Base-by-base conservation (phyloP, 768 basidiomycete genomes). In the Macrolepiota dolichaula region DNA sequence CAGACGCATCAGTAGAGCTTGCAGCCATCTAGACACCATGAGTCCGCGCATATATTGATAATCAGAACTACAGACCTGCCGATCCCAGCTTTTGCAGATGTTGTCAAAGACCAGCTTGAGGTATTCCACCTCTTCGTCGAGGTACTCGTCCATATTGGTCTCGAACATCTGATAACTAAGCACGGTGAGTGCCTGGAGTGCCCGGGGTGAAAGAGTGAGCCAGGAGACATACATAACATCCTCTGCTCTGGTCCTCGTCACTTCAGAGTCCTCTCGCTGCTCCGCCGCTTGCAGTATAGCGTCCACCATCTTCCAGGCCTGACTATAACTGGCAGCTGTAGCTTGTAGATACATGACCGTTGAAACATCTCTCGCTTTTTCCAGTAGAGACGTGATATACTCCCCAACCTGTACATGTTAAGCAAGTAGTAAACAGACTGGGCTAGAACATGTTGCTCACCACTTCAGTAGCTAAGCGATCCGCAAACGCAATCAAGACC, bases 101-200 rank as follows among this genome's bases (percentile, higher is more conserved):
- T 72, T 76, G 35, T 92, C 91, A 58, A 97, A 85, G 0, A 81
- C 76, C 4, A 79, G 81, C 67, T 94, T 94, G 53, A 93, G 80
- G 61, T 81, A 83, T 60, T 97, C 96, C 4, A 89, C 82, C 71
- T 99, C 96, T 69, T 98, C 94, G 62, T 94, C 91, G 2, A 98
- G 87, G 68, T 98, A 98, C 68, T 98, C 96, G 69, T 97, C 96
- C 93, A 98, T 97, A 71, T 96, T 91, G 10, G 83, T 78, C 72
- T 98, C 96, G 66, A 98, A 98, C 94, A 98, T 97, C 50, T 82
- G 84, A 71, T 93, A 96, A 12, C 94, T 96, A 59, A 10, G 59
- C 50, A 29, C 58, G 11, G 67, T 63, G 51, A 69, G 65, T 19
- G 19, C 15, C 4, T 25, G 47, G 37, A 36, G 10, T 51, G 24